Evolutionary conservation across 1,284 basidiomycete genomes (phyloP).

Genomic region (Papiliotrema flavescens): DNA sequence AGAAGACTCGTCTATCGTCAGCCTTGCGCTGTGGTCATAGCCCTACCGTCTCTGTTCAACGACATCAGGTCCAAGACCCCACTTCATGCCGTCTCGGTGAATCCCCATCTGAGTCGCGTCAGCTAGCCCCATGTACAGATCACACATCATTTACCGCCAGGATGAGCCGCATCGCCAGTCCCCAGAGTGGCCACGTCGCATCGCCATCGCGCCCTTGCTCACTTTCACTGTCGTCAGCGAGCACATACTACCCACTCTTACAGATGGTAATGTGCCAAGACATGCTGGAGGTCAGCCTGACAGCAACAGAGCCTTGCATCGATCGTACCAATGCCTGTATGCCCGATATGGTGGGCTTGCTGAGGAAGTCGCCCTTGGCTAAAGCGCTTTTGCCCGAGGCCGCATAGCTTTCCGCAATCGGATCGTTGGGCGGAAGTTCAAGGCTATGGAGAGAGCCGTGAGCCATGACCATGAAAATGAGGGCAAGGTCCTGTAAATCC

Average conservation of each 20-base stretch:
- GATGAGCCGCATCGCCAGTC: slow-evolving; percentile 32
- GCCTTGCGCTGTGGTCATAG: background rate
- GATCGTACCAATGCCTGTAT: slow-evolving; percentile 25
- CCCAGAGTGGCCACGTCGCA: slow-evolving; percentile 40
- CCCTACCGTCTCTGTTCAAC: slow-evolving; percentile 12
- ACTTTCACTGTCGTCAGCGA: slow-evolving; percentile 8
- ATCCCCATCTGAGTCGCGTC: slow-evolving; percentile 39
- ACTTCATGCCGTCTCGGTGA: slow-evolving; percentile 40
- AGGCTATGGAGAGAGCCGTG: slow-evolving; percentile 39
- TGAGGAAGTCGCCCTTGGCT: slow-evolving; percentile 36
- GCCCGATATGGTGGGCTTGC: slow-evolving; percentile 35
- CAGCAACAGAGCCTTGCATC: background rate
- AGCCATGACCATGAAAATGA: slow-evolving; percentile 37
- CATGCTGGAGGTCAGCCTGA: slow-evolving; percentile 22
- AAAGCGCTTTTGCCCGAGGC: slow-evolving; percentile 30
- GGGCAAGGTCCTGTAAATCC: slow-evolving; percentile 33
- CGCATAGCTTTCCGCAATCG: slow-evolving; percentile 31
- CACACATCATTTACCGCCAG: slow-evolving; percentile 24
- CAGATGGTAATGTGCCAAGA: slow-evolving; percentile 19
- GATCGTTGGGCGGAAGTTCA: slow-evolving; percentile 36
- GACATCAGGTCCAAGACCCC: slow-evolving; percentile 33
- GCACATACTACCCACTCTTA: background rate
- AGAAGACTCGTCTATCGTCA: slow-evolving; percentile 19
- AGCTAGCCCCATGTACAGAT: no score
- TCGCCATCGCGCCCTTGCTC: slow-evolving; percentile 36